Evolutionary conservation across 176 grass and related monocot species (phyloP), one percentile per base, ranked within the genome.

Genomic region (Musa troglodytarum): DNA sequence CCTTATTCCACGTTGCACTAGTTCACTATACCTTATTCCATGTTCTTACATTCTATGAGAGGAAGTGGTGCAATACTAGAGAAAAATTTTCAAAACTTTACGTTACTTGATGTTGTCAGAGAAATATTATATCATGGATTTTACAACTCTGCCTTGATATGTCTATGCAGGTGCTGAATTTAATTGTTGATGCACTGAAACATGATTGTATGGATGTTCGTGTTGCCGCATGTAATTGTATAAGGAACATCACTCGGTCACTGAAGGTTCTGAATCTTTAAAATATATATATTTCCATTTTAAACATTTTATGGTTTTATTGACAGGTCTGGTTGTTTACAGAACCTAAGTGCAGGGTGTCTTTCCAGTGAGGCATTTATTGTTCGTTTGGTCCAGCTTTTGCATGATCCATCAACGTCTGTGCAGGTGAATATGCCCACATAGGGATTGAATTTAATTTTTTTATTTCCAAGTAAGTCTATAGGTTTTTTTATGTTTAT

Each of bases 231-330:
- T 99, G 90, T 72, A 72, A 62, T 78, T 93, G 90, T 81, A 82
- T 99, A 63, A 99, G 91, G 88, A 99, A 92, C 82, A 94, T 99
- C 80, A 92, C 86, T 78, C 92, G 95, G 8, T 94, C 95, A 50
- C 83, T 89, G 16, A 94, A 99, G 90, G 95, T 92, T 77, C 52
- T 77, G 53, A 76, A 81, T 77, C 65, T 81, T 15, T 71, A 55
- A 53, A 66, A 43, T 68, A 74, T 52, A 70, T 72, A 58, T 54
- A 66, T 78, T 76, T 74, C 34, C 34, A 82, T 64, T 64, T 83
- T 87, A 23, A 61, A 79, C 13, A 10, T 79, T 19, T 53, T 53
- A 28, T 26, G 19, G 56, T 56, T 58, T 50, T 85, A 20, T 55
- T 81, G 68, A 83, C 76, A 14, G 79, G 51, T 77, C 80, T 68